Evolutionary conservation across 495 filamentous ascomycete species (phyloP), one percentile per base, ranked within the genome.

Genomic region (Mytilinidion resinicola): DNA sequence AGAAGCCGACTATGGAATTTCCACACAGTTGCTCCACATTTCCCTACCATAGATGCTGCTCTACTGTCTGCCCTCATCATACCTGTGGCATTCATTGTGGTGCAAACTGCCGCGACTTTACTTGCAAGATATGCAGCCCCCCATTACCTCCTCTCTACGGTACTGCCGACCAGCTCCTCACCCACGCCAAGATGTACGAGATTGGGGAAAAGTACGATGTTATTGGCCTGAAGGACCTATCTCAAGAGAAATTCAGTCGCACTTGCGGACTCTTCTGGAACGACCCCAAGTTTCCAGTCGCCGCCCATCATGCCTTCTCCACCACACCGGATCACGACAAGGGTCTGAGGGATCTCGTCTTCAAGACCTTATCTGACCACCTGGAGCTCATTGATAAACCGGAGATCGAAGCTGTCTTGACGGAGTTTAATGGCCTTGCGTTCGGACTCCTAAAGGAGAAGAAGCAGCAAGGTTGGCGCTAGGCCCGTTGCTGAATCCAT

Each of bases 191-290:
- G 53, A 51, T n/a, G n/a, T n/a, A n/a, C 37, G 61, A 46, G 33
- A 54, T 63, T 17, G 61, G 33, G 7, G 61, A 60, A 10, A 56
- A 64, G 43, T 64, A 60, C 41, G 12, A 53, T 12, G 25, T 64
- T 14, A n/a, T 19, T 9, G 61, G 53, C 14, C 48, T 64, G 4
- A 60, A 64, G 35, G 44, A 52, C 1, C 36, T 60, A 3, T 9
- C 19, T 12, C 43, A 20, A 37, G 37, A 47, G 9, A 64, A 60
- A 54, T 64, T 64, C 35, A 17, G 35, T 14, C 11, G 4, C 11
- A 43, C 49, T 9, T 52, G 41, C 34, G 4, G 20, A 17, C 1
- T 11, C 20, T 50, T 42, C 43, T 63, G 61, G 61, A 37, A 55
- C 14, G 14, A 50, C n/a, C 19, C 15, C 4, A n/a, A 21, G 21